Base-by-base conservation (phyloP, 2,329 filamentous ascomycete species). In the Colletotrichum magnum region DNA sequence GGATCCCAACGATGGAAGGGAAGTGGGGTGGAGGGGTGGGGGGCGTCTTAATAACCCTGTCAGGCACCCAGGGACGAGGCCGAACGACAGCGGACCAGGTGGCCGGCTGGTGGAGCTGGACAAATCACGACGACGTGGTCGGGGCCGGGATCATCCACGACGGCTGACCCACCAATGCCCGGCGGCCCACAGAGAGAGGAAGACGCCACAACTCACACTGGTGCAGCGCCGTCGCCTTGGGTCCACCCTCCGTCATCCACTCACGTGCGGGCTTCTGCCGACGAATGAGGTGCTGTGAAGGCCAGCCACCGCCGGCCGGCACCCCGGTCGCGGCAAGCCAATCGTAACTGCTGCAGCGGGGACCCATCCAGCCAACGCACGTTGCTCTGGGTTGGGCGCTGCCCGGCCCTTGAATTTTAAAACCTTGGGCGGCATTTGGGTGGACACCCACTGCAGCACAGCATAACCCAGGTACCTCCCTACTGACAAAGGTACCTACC, bases 291-390 rank as follows among this genome's bases (percentile, higher is more conserved):
- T 53, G 62, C 56, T 59, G 48, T 39, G 28, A 15, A 26, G n/a
- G 57, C 66, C 50, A 68, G 56, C 48, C 28, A 32, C 43, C 32
- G 57, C 57, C 57, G 50, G 47, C 45, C 28, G 56, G 28, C 41
- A 47, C 63, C 64, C 61, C 45, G 54, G 50, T 59, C 58, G 58
- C 39, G 32, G 60, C 39, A 53, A 60, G 28, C 47, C 28, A 39
- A 61, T 61, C 52, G 57, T 39, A 21, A n/a, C 41, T 16, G 6
- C 4, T 10, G 5, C 16, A n/a, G 0, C 9, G 2, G 41, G 41
- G 41, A 43, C 6, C 47, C 21, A 60, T 60, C 54, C 56, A 50
- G 62, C 66, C 66, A 69, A 61, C 66, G 66, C 66, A 69, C 66
- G 66, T 66, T 69, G 66, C 54, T 66, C 57, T 21, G 47, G 47